Conservation (phyloP, 345 rosid genomes). For the Lumnitzera littorea region DNA sequence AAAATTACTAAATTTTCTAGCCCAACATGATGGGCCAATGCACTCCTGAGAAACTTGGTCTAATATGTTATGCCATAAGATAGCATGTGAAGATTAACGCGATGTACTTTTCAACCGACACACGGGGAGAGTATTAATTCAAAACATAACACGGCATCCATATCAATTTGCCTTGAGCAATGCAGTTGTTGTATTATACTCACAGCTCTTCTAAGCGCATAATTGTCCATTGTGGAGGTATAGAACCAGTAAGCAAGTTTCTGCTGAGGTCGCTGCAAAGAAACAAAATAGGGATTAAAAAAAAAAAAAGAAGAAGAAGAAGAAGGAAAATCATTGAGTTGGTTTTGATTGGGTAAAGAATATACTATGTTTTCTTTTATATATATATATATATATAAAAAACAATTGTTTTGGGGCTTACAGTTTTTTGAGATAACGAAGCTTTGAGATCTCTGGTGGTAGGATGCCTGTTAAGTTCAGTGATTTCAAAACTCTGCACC, state of each 20-base stretch:
- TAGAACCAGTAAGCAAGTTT: conserved; percentile 57
- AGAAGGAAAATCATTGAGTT: background rate
- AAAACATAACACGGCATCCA: too few relatives aligned
- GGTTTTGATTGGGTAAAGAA: background rate
- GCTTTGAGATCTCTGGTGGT: conserved; percentile 68
- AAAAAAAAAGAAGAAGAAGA: background rate
- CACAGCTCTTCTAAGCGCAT: conserved; percentile 64
- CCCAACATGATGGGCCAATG: too few relatives aligned
- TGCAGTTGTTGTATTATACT: conserved; percentile 3
- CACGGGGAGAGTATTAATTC: too few relatives aligned
- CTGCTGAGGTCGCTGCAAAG: conserved; percentile 74
- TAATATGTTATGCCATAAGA: too few relatives aligned
- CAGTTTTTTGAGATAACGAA: conserved; percentile 57
- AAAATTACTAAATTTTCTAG: too few relatives aligned
- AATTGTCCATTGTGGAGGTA: conserved; percentile 73
- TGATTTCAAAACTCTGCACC: conserved; percentile 53
- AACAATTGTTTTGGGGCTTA: conserved; percentile 32
- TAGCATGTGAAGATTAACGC: too few relatives aligned
- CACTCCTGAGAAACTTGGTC: too few relatives aligned
- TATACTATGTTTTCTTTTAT: background rate
- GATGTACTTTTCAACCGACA: too few relatives aligned
- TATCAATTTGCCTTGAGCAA: too few relatives aligned
- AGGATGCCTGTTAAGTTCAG: conserved; percentile 61
- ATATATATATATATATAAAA: too few relatives aligned
- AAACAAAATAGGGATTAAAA: background rate